Base-by-base conservation (phyloP, 2,329 filamentous ascomycete species). In the Colletotrichum agaves region DNA sequence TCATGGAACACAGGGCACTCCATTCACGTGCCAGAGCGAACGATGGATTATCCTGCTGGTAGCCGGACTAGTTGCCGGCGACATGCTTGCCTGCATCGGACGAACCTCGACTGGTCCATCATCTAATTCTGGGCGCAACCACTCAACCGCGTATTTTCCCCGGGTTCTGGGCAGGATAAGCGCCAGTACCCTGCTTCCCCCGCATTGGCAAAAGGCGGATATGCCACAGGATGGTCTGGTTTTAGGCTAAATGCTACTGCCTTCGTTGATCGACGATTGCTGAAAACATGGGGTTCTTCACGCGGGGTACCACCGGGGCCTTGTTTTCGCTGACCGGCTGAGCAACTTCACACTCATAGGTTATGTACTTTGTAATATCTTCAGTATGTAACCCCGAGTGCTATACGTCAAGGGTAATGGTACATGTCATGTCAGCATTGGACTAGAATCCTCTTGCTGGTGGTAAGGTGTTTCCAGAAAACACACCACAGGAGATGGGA, bases 181-280 rank as follows among this genome's bases (percentile, higher is more conserved):
- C 61, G 35, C 33, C 27, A 19, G 21, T 17, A 47, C 19, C 15
- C 17, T 27, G n/a, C 17, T 4, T 4, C 37, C 44, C 37, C 46
- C 61, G 15, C 46, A 37, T 39, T 59, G 55, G 53, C 61, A 55
- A 60, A 59, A 60, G 35, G 49, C 61, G 65, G 61, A 50, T 41
- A 41, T 61, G 58, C 12, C 5, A 35, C 17, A 39, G 39, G n/a
- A 12, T 11, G 31, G 15, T 7, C 10, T 19, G 17, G 6, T 5
- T 64, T 65, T 47, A 68, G 65, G 61, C 65, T 68, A 65, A 68
- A 65, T 64, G 13, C 39, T 68, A 60, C 60, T 64, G 61, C 65
- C 61, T 61, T 53, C 19, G 12, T 7, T 55, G 46, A 56, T 60
- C 53, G 23, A n/a, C n/a, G n/a, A n/a, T n/a, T 55, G 23, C 23